Evolutionary conservation across 2,329 filamentous ascomycete species (phyloP).

Genomic region (Colletotrichum camelliae): DNA sequence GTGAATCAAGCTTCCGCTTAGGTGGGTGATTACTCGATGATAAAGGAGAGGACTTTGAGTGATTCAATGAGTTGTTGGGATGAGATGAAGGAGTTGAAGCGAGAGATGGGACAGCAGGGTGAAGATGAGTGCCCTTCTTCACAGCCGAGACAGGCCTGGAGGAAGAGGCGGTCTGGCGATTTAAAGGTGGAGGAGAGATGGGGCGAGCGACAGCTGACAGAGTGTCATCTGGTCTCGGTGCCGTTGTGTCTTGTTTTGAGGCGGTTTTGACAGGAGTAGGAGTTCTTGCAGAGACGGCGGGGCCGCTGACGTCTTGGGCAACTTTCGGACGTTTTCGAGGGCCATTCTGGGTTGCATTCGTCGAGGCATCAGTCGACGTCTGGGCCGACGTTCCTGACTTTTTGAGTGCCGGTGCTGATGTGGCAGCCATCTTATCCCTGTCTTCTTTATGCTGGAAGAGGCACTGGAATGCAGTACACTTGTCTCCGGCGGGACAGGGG

Average conservation of each 20-base stretch:
- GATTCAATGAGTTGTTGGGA: not conserved
- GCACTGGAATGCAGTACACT: slow-evolving; percentile 55
- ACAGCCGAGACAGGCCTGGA: not conserved
- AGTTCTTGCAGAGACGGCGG: slow-evolving; percentile 13
- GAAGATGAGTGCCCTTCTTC: not conserved
- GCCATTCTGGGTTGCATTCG: slow-evolving; percentile 31
- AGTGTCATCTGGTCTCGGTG: slow-evolving; percentile 22
- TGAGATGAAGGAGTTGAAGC: slow-evolving; percentile 12
- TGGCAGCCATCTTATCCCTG: slow-evolving; percentile 23
- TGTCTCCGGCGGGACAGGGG: slow-evolving; percentile 54
- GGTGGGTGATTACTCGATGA: not conserved
- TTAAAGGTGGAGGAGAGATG: slow-evolving; percentile 39
- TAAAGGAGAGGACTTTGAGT: slow-evolving; percentile 18
- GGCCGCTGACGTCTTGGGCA: slow-evolving; percentile 19
- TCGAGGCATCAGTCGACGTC: slow-evolving; percentile 11
- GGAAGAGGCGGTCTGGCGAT: slow-evolving; percentile 2
- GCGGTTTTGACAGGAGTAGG: slow-evolving; percentile 17
- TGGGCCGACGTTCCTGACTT: slow-evolving; percentile 11
- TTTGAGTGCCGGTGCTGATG: slow-evolving; percentile 4
- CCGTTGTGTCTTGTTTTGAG: slow-evolving; percentile 21
- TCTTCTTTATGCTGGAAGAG: slow-evolving; percentile 53
- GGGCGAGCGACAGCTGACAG: slow-evolving; percentile 30
- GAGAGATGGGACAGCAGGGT: not conserved
- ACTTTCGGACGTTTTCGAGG: slow-evolving; percentile 35
- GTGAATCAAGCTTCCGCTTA: slow-evolving; percentile 3